Evolutionary conservation across 169 alveolate species (phyloP).

Genomic region (Plasmodium sp.): DNA sequence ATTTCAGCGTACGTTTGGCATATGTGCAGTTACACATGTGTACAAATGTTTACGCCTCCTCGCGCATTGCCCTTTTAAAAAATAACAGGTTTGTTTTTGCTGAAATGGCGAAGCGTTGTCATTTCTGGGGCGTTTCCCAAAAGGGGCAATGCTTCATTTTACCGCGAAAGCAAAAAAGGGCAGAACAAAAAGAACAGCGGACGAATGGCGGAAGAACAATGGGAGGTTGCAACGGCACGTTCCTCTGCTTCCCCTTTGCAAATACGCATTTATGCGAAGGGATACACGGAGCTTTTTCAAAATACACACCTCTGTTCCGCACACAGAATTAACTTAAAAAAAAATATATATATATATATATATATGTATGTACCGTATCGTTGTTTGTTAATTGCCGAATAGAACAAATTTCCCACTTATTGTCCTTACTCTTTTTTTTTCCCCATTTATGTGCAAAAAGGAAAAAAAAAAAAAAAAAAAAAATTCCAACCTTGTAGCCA

Average conservation of each 20-base stretch:
- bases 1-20: neutral
- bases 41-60: neutral
- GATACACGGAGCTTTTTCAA: constrained; percentile 3
- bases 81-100: neutral
- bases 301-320: constrained; percentile 10
- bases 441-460: neutral
- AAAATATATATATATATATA: neutral
- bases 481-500: neutral
- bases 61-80: neutral
- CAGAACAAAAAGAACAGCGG: neutral
- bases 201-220: neutral
- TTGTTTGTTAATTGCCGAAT: constrained; percentile 9
- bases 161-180: neutral
- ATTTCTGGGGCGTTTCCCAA: neutral
- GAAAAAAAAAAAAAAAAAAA: neutral
- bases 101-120: neutral
- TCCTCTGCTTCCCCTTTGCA: neutral
- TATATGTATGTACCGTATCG: neutral
- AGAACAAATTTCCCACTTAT: constrained; percentile 22
- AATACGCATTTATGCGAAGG: neutral
- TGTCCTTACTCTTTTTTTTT: neutral
- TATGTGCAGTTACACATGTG: neutral
- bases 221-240: neutral
- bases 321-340: constrained; percentile 1
- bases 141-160: neutral